Conservation (phyloP, 345 rosid genomes). For the Gossypium turneri region DNA sequence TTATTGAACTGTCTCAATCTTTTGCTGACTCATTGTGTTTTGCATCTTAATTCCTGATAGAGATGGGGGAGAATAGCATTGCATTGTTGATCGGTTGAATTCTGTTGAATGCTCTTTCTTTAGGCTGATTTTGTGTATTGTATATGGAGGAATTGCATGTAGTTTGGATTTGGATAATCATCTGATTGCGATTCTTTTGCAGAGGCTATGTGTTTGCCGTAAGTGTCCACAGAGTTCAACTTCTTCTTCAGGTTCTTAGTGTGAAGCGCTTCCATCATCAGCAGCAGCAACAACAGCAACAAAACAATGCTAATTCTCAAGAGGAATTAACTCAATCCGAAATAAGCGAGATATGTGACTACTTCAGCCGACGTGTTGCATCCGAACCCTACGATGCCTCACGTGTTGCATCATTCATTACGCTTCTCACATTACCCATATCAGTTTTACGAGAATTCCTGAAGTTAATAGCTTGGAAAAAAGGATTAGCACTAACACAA, state of each 20-base stretch:
- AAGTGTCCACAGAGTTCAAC: slow-evolving; percentile 97
- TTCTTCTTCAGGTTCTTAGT: slow-evolving; percentile 96
- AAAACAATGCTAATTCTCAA: slow-evolving; percentile 57
- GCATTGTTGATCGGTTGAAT: slow-evolving; percentile 3
- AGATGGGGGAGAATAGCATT: neutral
- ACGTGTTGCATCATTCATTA: slow-evolving; percentile 96
- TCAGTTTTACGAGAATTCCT: slow-evolving; percentile 87
- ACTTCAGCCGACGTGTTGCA: slow-evolving; percentile 96
- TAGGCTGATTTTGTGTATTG: neutral
- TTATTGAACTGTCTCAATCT: neutral
- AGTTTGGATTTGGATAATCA: neutral
- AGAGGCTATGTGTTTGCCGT: slow-evolving; percentile 98
- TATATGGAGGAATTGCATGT: neutral
- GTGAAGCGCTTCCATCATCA: slow-evolving; percentile 92
- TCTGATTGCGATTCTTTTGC: slow-evolving; percentile 27
- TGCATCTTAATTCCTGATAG: neutral
- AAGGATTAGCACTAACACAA: slow-evolving; percentile 75
- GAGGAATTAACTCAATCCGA: slow-evolving; percentile 86
- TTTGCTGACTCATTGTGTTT: neutral
- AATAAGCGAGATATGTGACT: slow-evolving; percentile 91
- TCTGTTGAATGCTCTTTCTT: neutral
- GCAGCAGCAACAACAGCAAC: slow-evolving; percentile 43
- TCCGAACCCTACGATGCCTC: slow-evolving; percentile 99
- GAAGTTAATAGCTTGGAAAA: slow-evolving; percentile 96
- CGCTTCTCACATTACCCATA: slow-evolving; percentile 95